These are phyloP conservation scores for Skeletonema grethae DNA, from an alignment of 108 stramenopile genomes.

Conservation along the genomic window DNA sequence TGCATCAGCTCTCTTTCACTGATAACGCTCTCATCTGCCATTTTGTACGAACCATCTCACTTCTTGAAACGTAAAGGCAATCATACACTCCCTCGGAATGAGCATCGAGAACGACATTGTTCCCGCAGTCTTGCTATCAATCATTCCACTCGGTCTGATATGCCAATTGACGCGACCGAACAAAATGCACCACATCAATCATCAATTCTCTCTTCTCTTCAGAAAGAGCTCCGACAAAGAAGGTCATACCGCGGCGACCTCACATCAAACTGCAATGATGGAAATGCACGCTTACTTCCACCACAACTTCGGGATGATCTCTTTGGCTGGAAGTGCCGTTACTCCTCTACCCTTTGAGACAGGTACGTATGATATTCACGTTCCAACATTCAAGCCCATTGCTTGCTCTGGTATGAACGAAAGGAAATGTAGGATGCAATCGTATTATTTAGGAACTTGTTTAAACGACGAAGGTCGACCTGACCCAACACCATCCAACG, in stretches of 20 bases:
- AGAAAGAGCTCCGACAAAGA: background rate
- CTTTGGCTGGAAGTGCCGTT: conserved; percentile 29
- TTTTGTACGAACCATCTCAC: background rate
- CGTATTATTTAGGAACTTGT: conserved; percentile 37
- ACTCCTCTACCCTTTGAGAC: conserved; percentile 24
- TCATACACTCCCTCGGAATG: conserved; percentile 10
- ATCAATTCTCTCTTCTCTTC: conserved; percentile 32
- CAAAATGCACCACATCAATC: conserved; percentile 19
- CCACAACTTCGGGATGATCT: conserved; percentile 36
- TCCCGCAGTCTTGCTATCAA: conserved; percentile 6
- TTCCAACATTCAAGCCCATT: conserved; percentile 32
- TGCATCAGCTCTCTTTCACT: background rate
- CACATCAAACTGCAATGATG: conserved; percentile 7
- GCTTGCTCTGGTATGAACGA: conserved; percentile 10
- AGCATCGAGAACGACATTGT: conserved; percentile 2
- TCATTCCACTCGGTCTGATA: conserved; percentile 21
- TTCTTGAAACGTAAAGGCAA: conserved; percentile 13
- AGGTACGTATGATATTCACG: conserved; percentile 21
- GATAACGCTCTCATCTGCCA: too few species aligned
- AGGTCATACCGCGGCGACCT: background rate
- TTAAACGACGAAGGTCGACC: conserved; percentile 27
- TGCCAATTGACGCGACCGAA: background rate
- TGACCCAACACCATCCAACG: conserved; percentile 12
- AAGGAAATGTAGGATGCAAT: conserved; percentile 19
- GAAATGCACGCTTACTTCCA: conserved; percentile 23